Evolutionary conservation across 2,329 filamentous ascomycete genomes (phyloP).

Genomic region (Aspergillus sp.): DNA sequence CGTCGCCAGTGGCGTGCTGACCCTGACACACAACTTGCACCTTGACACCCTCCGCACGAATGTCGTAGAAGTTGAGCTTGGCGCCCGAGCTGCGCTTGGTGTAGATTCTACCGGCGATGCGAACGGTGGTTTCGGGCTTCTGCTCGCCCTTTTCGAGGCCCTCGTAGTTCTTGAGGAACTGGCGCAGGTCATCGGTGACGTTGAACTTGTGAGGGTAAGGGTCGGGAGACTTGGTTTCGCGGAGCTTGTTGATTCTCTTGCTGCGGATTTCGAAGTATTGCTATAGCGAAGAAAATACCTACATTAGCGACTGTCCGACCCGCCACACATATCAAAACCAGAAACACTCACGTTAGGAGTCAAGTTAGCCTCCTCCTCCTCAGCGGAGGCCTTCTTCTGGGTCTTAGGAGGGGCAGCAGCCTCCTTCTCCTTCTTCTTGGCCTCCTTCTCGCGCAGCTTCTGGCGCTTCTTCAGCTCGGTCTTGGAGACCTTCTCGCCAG

Average conservation of each 20-base stretch:
- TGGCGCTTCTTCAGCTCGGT: slow-evolving; percentile 88
- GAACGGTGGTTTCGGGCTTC: slow-evolving; percentile 65
- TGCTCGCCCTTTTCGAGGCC: slow-evolving; percentile 79
- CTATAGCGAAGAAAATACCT: slow-evolving; percentile 31
- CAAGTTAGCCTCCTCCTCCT: slow-evolving; percentile 64
- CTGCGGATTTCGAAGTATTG: slow-evolving; percentile 97
- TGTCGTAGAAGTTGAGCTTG: slow-evolving; percentile 89
- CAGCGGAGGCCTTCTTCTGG: slow-evolving; percentile 54
- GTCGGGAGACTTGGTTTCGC: slow-evolving; percentile 65
- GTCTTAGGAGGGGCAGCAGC: slow-evolving; percentile 57
- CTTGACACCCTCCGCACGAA: slow-evolving; percentile 66
- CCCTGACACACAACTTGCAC: slow-evolving; percentile 91
- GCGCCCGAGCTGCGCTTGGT: slow-evolving; percentile 73
- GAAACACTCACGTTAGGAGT: slow-evolving; percentile 58
- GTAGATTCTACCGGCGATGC: slow-evolving; percentile 80
- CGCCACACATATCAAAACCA: neutral
- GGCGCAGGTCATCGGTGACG: slow-evolving; percentile 70
- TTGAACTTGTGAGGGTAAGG: slow-evolving; percentile 95
- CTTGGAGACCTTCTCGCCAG: slow-evolving; percentile 81
- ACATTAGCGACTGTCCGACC: neutral
- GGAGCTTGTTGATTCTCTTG: slow-evolving; percentile 68
- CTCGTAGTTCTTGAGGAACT: slow-evolving; percentile 72
- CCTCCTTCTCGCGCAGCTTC: slow-evolving; percentile 82
- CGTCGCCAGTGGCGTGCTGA: slow-evolving; percentile 63
- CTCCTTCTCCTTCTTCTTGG: slow-evolving; percentile 81